Percentiles rank a stretch among this genome's conserved stretches.
phyloP scores from a whole-genome alignment of 2,329 filamentous ascomycete species.

The Scytalidium sp. region DNA sequence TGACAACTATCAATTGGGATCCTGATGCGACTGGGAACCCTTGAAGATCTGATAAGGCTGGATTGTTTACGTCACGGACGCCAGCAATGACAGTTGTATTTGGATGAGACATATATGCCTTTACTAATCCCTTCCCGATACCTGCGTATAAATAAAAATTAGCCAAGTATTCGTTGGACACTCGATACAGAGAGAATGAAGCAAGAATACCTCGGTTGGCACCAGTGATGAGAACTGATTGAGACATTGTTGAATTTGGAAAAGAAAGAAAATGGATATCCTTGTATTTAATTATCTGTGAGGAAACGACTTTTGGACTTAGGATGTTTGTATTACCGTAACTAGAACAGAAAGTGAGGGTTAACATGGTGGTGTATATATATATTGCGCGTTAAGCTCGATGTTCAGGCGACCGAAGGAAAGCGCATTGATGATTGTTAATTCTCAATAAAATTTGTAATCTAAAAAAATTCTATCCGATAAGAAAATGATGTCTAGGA shows the following conservation, averaged over 20 bases:
- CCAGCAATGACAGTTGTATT: slow-evolving; percentile 26
- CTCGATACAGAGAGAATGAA: not conserved
- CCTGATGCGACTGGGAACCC: slow-evolving; percentile 31
- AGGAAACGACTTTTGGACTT: not conserved
- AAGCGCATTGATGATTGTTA: no score
- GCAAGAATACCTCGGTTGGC: slow-evolving; percentile 30
- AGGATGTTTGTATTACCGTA: not conserved
- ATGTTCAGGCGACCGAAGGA: no score
- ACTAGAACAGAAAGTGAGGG: no score
- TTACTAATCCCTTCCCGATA: slow-evolving; percentile 31
- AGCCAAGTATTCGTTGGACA: not conserved
- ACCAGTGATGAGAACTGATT: slow-evolving; percentile 32
- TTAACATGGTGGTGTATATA: no score
- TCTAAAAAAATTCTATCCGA: no score
- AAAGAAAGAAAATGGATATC: not conserved
- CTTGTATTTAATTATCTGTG: not conserved
- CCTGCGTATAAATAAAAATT: slow-evolving; percentile 6
- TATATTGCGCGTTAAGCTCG: no score
- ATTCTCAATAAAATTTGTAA: no score
- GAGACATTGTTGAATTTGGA: not conserved
- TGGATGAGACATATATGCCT: slow-evolving; percentile 9
- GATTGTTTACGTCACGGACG: slow-evolving; percentile 30
- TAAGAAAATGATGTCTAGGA: no score
- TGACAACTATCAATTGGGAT: slow-evolving; percentile 37
- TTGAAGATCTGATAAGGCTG: slow-evolving; percentile 27